A percentile compares a stretch with the other conserved stretches of the same genome.
These are phyloP conservation scores for Sarocladium brachiariae DNA, from an alignment of 2,329 filamentous ascomycete genomes.

Conservation along the genomic window DNA sequence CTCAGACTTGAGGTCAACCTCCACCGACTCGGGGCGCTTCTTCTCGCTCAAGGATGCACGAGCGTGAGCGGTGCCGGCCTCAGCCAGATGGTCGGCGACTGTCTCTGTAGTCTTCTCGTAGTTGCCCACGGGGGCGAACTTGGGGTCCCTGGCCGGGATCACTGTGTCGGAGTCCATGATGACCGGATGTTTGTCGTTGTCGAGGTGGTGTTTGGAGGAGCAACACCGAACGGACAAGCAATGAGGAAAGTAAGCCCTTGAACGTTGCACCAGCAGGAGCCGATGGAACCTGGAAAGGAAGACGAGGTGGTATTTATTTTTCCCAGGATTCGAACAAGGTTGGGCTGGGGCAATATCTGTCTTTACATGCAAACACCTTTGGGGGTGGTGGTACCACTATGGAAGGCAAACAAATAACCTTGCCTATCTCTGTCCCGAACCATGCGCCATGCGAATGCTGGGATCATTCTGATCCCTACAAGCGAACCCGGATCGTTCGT, in stretches of 20 bases:
- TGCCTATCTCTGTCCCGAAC: constrained; percentile 1
- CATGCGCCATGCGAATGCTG: too few species aligned
- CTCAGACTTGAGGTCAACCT: constrained; percentile 22
- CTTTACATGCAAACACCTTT: not conserved
- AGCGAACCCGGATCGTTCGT: not conserved
- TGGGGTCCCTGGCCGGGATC: constrained; percentile 7
- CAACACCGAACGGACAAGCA: not conserved
- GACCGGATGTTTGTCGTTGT: not conserved
- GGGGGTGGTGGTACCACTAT: not conserved
- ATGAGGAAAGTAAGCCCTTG: constrained; percentile 3
- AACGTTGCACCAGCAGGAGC: not conserved
- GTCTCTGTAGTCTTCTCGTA: constrained; percentile 6
- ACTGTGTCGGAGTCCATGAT: constrained; percentile 7
- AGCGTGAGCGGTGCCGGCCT: not conserved
- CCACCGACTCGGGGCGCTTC: constrained; percentile 16
- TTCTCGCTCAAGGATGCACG: constrained; percentile 18
- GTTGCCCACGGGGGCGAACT: constrained; percentile 9
- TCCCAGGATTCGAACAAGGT: not conserved
- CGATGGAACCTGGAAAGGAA: not conserved
- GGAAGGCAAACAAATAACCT: not conserved
- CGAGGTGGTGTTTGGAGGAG: not conserved
- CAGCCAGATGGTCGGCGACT: not conserved
- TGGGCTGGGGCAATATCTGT: constrained; percentile 1
- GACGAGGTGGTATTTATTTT: constrained; percentile 5
- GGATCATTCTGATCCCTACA: too few species aligned